Evolutionary conservation across 768 basidiomycete genomes (phyloP), one percentile per base, ranked within the genome.

Genomic region (Leccinum longicurvipes): DNA sequence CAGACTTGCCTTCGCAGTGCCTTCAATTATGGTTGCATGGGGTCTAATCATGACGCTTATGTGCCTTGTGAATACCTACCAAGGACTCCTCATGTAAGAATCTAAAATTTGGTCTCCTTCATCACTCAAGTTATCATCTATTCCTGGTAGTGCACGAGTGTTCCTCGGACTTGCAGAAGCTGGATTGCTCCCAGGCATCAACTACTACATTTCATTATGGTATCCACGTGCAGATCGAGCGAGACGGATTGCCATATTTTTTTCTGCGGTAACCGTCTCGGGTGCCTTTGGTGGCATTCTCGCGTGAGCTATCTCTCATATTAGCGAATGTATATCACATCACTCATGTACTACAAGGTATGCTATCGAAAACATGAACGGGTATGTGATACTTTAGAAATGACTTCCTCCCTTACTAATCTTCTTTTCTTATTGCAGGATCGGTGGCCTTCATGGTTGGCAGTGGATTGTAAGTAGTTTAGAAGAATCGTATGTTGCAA

Each of bases 231-330:
- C 72, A 51, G 84, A 87, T 61, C 78, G 84, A 44, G 83, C 80
- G 14, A 72, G 68, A 61, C 78, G 85, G 25, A 77, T 84, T 53
- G 82, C 84, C 6, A 73, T 86, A 31, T 86, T 87, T 74, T 85
- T 85, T 67, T 79, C 79, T 19, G 82, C 83, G 28, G 82, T 82
- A 12, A 84, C 82, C 2, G 63, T 81, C 44, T 78, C 83, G n/a
- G 83, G 76, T 52, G 69, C 72, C 60, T 82, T 73, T 66, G 79
- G 81, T 46, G 81, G 82, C 25, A 60, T 82, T 48, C 72, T 66
- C 24, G 81, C 81, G 53, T 81, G 64, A 39, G 39, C 6, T 4
- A n/a, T n/a, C 12, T 53, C 34, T 25, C 19, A n/a, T 8, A n/a
- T 36, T n/a, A 15, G 14, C 5, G n/a, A 19, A 39, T 39, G 10